These are phyloP conservation scores for Arabidopsis lyrata DNA, from an alignment of 441 rosid species.

Conservation along the genomic window DNA sequence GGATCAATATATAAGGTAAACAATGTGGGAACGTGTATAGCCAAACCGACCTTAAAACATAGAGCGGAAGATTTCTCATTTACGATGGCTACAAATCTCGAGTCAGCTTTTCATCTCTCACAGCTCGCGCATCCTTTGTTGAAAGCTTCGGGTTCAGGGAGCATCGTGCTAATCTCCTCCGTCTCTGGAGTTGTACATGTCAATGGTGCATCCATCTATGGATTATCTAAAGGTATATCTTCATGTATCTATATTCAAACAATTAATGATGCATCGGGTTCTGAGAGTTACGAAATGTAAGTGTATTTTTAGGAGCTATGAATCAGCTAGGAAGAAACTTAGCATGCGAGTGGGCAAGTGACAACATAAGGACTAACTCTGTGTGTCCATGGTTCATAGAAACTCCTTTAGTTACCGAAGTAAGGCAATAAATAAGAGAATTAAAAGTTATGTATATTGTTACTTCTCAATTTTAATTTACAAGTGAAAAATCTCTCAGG, in stretches of 20 bases:
- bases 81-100: constrained; percentile 39
- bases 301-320: constrained; percentile 36
- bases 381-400: constrained; percentile 42
- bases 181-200: constrained; percentile 20
- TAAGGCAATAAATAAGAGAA: constrained; percentile 19
- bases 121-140: constrained; percentile 44
- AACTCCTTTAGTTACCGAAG: constrained; percentile 23
- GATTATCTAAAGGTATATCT: constrained; percentile 30
- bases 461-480: neutral
- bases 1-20: constrained; percentile 27
- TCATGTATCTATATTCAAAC: neutral
- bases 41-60: constrained; percentile 19
- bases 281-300: neutral
- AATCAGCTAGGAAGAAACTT: constrained; percentile 44
- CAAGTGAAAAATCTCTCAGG: constrained; percentile 9
- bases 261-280: neutral
- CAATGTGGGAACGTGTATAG: constrained; percentile 34
- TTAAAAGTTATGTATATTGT: neutral
- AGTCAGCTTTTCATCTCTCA: constrained; percentile 40
- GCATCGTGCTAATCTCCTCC: constrained; percentile 39
- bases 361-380: constrained; percentile 38
- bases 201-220: constrained; percentile 30
- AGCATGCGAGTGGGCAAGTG: constrained; percentile 47
- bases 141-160: constrained; percentile 41
- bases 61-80: constrained; percentile 36